phyloP scores from a whole-genome alignment of 1,284 basidiomycete species.

The Anthracocystis setariae region DNA sequence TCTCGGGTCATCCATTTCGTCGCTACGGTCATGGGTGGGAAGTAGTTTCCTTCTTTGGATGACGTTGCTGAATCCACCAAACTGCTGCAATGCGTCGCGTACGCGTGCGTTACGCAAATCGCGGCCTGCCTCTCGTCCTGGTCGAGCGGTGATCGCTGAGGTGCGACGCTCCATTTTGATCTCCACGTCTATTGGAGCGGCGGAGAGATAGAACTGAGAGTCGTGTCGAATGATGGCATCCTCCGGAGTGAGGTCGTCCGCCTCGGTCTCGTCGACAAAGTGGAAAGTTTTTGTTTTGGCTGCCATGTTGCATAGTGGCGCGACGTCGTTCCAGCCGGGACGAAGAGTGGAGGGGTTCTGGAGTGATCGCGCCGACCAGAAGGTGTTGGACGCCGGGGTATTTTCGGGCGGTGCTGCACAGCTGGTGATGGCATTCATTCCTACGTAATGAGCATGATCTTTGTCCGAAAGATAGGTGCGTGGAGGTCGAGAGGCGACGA shows the following conservation, averaged over 20 bases:
- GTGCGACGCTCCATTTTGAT: conserved; percentile 41
- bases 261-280: conserved; percentile 37
- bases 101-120: conserved; percentile 5
- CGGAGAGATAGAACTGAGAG: conserved; percentile 31
- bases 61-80: conserved; percentile 33
- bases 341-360: conserved; percentile 38
- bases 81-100: conserved; percentile 19
- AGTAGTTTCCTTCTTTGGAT: conserved; percentile 14
- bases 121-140: conserved; percentile 4
- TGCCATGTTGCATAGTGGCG: conserved; percentile 28
- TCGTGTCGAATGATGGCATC: conserved; percentile 35
- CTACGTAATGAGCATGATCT: conserved; percentile 27
- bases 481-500: conserved; percentile 35
- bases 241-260: conserved; percentile 17
- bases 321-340: conserved; percentile 48
- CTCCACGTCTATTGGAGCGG: conserved; percentile 12
- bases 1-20: too few relatives aligned
- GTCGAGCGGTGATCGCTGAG: conserved; percentile 7
- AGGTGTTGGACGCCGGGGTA: conserved; percentile 12
- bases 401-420: conserved; percentile 19
- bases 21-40: too few relatives aligned
- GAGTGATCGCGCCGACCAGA: conserved; percentile 22
- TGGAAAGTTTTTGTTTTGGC: conserved; percentile 10
- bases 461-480: conserved; percentile 38
- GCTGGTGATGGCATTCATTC: conserved; percentile 20